Percentiles rank a stretch among this genome's conserved stretches.
Conservation (phyloP, 768 basidiomycete species). For the Postia placenta region DNA sequence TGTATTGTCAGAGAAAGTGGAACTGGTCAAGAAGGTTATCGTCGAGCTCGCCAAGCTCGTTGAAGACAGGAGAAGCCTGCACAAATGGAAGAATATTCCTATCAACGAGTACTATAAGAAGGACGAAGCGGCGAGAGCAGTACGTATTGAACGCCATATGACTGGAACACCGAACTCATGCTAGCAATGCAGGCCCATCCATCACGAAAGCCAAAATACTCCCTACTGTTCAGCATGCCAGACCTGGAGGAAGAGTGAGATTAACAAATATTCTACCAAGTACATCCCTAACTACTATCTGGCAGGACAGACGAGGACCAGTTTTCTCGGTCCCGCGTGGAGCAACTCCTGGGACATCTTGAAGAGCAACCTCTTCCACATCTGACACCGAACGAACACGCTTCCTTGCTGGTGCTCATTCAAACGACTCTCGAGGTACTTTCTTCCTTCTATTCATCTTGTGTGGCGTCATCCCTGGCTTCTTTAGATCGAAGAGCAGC, state of each 20-base stretch:
- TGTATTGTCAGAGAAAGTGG: slow-evolving; percentile 59
- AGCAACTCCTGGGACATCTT: slow-evolving; percentile 55
- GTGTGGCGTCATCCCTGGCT: neutral
- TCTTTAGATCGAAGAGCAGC: slow-evolving; percentile 58
- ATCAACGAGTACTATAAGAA: slow-evolving; percentile 50
- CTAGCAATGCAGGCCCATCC: neutral
- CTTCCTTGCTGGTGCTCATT: slow-evolving; percentile 76
- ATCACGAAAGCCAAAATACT: slow-evolving; percentile 36
- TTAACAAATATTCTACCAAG: neutral
- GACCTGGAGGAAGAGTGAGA: slow-evolving; percentile 42
- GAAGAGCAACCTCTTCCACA: slow-evolving; percentile 62
- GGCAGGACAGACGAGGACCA: slow-evolving; percentile 43
- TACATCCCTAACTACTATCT: neutral
- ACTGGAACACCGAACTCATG: neutral
- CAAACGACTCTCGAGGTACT: slow-evolving; percentile 80
- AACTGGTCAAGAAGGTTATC: slow-evolving; percentile 79
- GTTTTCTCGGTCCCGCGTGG: slow-evolving; percentile 58
- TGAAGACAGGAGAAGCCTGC: slow-evolving; percentile 24
- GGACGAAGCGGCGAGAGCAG: slow-evolving; percentile 15
- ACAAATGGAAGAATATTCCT: slow-evolving; percentile 45
- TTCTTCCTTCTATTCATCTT: neutral
- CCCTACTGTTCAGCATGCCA: slow-evolving; percentile 45
- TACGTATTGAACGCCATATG: slow-evolving; percentile 1
- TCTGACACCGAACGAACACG: slow-evolving; percentile 74
- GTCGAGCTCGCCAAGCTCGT: slow-evolving; percentile 51